phyloP scores from a whole-genome alignment of 106 monocot genomes.

The Dendrobium officinale region DNA sequence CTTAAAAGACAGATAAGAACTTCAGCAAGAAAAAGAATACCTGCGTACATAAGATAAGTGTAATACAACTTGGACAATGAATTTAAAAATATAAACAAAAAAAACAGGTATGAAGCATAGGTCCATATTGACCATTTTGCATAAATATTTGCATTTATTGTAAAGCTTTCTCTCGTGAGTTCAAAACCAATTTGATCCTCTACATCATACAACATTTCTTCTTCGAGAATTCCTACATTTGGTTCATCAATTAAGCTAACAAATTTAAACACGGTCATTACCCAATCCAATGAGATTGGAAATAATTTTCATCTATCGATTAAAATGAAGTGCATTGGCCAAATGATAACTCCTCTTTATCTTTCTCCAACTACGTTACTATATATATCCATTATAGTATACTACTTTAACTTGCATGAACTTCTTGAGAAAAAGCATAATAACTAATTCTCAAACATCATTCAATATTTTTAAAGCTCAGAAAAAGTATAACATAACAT shows the following conservation, averaged over 20 bases:
- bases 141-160: not conserved
- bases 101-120: not conserved
- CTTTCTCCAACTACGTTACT: not conserved
- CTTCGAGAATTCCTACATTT: not conserved
- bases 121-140: slow-evolving; percentile 1
- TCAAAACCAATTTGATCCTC: not conserved
- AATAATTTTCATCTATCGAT: not conserved
- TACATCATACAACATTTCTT: slow-evolving; percentile 1
- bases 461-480: not conserved
- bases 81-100: not conserved
- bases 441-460: not conserved
- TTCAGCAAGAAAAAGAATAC: slow-evolving; percentile 72
- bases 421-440: not conserved
- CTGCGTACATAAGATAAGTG: slow-evolving; percentile 26
- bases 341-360: not conserved
- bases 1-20: slow-evolving; percentile 30
- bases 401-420: slow-evolving; percentile 1
- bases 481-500: not conserved
- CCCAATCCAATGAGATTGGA: not conserved
- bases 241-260: not conserved
- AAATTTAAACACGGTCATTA: not conserved
- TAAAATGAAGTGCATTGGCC: not conserved
- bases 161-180: not conserved
- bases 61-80: not conserved
- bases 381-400: not conserved